Base-by-base conservation (phyloP, 148 eudicot species). In the Drosera capensis region DNA sequence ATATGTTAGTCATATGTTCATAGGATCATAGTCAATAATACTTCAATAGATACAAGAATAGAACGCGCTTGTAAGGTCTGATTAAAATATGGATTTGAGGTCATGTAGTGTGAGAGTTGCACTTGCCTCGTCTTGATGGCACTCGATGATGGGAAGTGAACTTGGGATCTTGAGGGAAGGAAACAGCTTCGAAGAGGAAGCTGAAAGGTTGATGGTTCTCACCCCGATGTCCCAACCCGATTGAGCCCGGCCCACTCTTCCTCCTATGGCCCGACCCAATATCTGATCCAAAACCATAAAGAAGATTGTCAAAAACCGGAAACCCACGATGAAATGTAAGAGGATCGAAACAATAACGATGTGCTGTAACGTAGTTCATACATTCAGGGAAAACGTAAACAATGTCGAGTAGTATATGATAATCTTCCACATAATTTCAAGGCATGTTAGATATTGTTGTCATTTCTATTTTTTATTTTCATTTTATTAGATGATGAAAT, bases 181-280 rank as follows among this genome's bases (percentile, higher is more conserved):
- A 1, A 67, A 51, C 20, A 64, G 43, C 47, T 67, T 71, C 14
- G 60, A 59, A 7, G 86, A 63, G 5, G 78, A 59, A 5, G 67
- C 25, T 28, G 77, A 60, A 2, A 83, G 19, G 0, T 80, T 60
- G 39, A 88, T 21, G 1, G 65, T 68, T 18, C 67, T 65, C 0
- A 80, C 46, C 23, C 96, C 96, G 13, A 88, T 75, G 59, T 88
- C 96, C 96, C 96, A 88, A 0, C 96, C 94, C 2, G 92, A 46
- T 8, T 8, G 14, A 5, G 86, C 66, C 25, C 92, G 57, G 2
- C 70, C 78, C 0, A 61, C 60, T 52, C 70, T 77, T 3, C 94
- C 96, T 3, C 90, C 96, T 12, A 87, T 13, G 9, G 86, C 65
- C 22, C 90, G 82, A 22, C 72, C 75, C 49, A 87, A 20, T 66